Evolutionary conservation across 805 yeast genomes (phyloP), one percentile per base, ranked within the genome.

Genomic region (Sungouiella thailandica): DNA sequence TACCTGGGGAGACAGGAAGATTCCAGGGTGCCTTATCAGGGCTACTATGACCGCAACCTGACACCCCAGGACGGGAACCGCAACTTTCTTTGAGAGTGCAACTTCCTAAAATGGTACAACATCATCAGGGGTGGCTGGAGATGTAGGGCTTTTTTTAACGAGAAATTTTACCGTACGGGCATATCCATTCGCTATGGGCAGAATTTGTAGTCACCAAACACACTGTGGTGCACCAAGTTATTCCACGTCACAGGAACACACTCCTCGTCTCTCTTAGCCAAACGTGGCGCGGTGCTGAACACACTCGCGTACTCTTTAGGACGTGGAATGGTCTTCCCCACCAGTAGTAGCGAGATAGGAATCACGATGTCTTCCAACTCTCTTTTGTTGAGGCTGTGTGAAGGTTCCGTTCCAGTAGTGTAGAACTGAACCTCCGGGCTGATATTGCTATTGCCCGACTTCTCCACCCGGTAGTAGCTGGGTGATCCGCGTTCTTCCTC

Each of bases 201-300:
- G 22, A 19, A 19, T 9, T 9, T 19, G 22, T 19, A 19, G 22
- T 19, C 22, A 0, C 78, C 78, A 47, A 72, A 73, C 6, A 74
- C 55, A 32, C 74, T 63, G 36, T 70, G 70, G 40, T 65, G 75
- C 40, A 75, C 68, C 0, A 73, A 64, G 36, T 67, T 72, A 41
- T 50, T 65, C 79, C 79, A 74, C 0, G 77, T 73, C 8, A 74
- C 63, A 3, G 66, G 66, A 17, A 62, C 70, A 52, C 79, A 74
- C 17, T 58, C 58, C 9, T 19, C 8, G n/a, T n/a, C n/a, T 19
- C 22, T 19, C 9, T 19, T 19, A 7, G 7, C 9, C 22, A 19
- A 19, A 19, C 8, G 7, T 7, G 9, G 22, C 22, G 7, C 22
- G 22, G 22, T 19, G 22, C 22, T 19, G 22, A 19, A 7, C 8